phyloP scores from a whole-genome alignment of 208 protist genomes.

The Naegleria fowleri region DNA sequence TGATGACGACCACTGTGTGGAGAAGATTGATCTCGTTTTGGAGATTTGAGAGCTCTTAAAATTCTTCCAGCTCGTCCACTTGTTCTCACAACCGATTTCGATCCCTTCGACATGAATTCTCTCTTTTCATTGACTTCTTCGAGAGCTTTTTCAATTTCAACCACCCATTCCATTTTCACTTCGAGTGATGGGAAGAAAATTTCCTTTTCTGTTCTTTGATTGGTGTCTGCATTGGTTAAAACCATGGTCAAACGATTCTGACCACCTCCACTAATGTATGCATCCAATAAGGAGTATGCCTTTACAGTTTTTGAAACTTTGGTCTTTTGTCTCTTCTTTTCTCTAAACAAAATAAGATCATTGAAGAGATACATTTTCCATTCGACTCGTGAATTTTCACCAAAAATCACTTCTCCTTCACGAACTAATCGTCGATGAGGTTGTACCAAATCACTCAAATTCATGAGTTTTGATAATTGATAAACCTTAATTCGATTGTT shows the following conservation, averaged over 20 bases:
- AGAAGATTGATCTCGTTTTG: not conserved
- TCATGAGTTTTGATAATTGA: not conserved
- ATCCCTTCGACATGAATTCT: not conserved
- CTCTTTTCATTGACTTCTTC: not conserved
- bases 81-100: not conserved
- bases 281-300: not conserved
- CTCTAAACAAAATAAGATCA: not conserved
- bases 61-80: not conserved
- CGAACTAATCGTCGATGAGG: not conserved
- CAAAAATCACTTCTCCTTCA: not conserved
- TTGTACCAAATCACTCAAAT: not conserved
- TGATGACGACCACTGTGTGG: too few relatives aligned
- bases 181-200: not conserved
- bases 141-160: not conserved
- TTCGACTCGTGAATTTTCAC: not conserved
- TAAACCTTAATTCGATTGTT: conserved; percentile 1
- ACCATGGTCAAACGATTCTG: not conserved
- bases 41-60: not conserved
- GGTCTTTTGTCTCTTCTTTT: not conserved
- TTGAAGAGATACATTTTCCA: conserved; percentile 6
- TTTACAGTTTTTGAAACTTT: not conserved
- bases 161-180: not conserved
- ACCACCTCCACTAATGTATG: not conserved
- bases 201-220: not conserved
- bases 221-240: not conserved